Conservation (phyloP, 768 basidiomycete genomes). For the Mrakia blollopis region DNA sequence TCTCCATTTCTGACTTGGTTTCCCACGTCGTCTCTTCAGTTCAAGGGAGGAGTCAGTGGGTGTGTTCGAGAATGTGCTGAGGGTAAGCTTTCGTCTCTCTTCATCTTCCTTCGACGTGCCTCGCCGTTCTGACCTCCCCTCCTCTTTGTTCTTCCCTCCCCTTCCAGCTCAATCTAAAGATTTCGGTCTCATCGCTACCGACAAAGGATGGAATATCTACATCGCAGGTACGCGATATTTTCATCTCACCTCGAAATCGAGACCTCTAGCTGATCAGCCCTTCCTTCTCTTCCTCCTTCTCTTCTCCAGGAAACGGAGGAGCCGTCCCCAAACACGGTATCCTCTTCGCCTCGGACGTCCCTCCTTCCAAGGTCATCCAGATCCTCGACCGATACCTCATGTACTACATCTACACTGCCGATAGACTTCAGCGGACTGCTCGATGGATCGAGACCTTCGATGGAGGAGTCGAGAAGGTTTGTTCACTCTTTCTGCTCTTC, state of each 20-base stretch:
- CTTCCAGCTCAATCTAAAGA: conserved; percentile 59
- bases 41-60: conserved; percentile 71
- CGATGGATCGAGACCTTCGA: conserved; percentile 69
- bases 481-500: conserved; percentile 50
- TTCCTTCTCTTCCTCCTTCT: neutral
- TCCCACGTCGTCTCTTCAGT: conserved; percentile 55
- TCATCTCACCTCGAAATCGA: neutral
- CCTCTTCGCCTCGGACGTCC: conserved; percentile 63
- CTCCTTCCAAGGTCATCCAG: conserved; percentile 57
- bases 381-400: conserved; percentile 61
- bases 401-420: conserved; percentile 67
- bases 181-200: conserved; percentile 70
- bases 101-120: neutral
- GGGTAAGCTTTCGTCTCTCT: conserved; percentile 2
- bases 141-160: neutral
- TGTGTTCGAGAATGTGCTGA: conserved; percentile 73
- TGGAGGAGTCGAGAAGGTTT: conserved; percentile 62
- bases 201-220: conserved; percentile 76
- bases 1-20: too few species aligned
- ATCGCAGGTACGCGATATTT: conserved; percentile 49
- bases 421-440: conserved; percentile 65
- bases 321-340: conserved; percentile 55
- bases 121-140: neutral
- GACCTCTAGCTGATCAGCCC: neutral
- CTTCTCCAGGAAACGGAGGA: conserved; percentile 59